phyloP scores from a whole-genome alignment of 345 rosid species.

The Fremontodendron californicum region DNA sequence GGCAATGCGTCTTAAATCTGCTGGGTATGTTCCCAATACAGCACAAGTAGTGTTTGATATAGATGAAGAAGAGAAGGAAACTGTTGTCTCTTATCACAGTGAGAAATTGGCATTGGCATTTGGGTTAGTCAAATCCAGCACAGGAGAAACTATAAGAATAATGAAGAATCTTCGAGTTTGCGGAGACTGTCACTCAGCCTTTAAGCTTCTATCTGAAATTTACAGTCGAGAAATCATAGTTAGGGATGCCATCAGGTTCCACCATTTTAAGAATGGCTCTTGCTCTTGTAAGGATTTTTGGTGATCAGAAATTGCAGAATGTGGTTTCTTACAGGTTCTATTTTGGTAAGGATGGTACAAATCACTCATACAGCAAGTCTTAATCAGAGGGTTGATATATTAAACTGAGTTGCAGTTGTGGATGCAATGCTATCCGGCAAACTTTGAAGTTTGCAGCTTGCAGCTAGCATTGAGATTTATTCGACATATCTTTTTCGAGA shows the following conservation, averaged over 20 bases:
- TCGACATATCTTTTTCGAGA: neutral
- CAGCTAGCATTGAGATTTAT: neutral
- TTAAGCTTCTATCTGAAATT: conserved; percentile 33
- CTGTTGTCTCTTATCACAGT: conserved; percentile 37
- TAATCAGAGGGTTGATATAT: neutral
- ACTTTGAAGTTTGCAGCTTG: neutral
- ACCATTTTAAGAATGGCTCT: conserved; percentile 35
- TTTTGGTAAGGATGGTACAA: neutral
- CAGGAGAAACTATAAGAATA: conserved; percentile 27
- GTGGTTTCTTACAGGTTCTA: conserved; percentile 1
- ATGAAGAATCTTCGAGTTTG: conserved; percentile 46
- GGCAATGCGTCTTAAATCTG: conserved; percentile 28
- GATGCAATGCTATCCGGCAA: neutral
- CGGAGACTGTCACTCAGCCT: conserved; percentile 37
- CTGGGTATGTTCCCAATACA: conserved; percentile 29
- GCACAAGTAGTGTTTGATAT: conserved; percentile 33
- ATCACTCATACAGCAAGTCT: neutral
- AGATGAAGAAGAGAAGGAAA: conserved; percentile 41
- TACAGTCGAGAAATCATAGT: conserved; percentile 35
- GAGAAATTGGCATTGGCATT: conserved; percentile 43
- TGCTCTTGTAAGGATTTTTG: conserved; percentile 46
- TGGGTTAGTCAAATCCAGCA: conserved; percentile 25
- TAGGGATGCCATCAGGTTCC: conserved; percentile 44
- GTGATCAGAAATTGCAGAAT: conserved; percentile 16
- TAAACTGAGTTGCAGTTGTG: neutral